Evolutionary conservation across 495 filamentous ascomycete species (phyloP).

Genomic region (Penicillium steckii): DNA sequence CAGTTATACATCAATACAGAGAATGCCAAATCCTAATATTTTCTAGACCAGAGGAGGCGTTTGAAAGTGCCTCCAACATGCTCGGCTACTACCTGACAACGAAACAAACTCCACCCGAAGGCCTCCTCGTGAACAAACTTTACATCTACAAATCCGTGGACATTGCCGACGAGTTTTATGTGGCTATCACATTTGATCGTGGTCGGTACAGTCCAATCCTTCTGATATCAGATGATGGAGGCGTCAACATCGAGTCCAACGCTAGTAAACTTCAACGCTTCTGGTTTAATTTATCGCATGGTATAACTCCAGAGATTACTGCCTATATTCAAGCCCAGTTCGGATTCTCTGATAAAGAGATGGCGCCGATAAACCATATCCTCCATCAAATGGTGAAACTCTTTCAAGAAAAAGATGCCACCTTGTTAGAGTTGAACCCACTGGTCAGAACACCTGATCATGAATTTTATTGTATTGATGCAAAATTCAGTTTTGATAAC

Average conservation of each 20-base stretch:
- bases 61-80: conserved; percentile 32
- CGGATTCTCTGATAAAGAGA: conserved; percentile 24
- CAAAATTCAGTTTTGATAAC: conserved; percentile 32
- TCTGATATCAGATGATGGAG: conserved; percentile 28
- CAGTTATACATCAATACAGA: not conserved
- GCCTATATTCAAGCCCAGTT: conserved; percentile 24
- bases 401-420: conserved; percentile 35
- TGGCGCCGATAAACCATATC: conserved; percentile 19
- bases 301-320: conserved; percentile 22
- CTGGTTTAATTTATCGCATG: conserved; percentile 22
- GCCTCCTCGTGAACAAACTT: conserved; percentile 32
- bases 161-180: conserved; percentile 30
- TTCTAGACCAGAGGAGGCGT: conserved; percentile 26
- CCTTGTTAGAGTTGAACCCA: conserved; percentile 33
- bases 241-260: conserved; percentile 34
- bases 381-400: conserved; percentile 26
- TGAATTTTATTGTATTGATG: conserved; percentile 29
- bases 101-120: conserved; percentile 28
- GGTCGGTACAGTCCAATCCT: conserved; percentile 24
- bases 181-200: conserved; percentile 36
- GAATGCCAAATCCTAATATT: not conserved
- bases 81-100: conserved; percentile 32
- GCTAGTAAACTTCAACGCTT: conserved; percentile 23
- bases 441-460: conserved; percentile 28
- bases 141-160: conserved; percentile 33